These are phyloP conservation scores for Fraxinus albicans DNA, from an alignment of 305 asterid species.

Conservation along the genomic window DNA sequence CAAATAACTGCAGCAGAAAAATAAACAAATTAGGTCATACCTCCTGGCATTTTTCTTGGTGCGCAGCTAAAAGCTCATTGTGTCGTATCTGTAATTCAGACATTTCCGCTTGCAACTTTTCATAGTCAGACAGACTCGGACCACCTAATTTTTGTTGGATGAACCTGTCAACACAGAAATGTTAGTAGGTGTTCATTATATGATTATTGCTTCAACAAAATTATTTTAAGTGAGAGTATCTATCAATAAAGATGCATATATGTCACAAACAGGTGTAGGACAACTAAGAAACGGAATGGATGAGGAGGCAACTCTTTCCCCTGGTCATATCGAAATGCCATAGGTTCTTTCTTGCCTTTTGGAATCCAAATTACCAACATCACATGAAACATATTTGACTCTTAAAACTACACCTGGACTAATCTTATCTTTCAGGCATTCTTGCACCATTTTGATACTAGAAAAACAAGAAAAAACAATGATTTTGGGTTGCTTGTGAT, in stretches of 20 bases:
- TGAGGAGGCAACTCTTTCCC: background rate
- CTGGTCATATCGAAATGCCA: background rate
- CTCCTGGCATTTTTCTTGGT: constrained; percentile 74
- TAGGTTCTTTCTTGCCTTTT: background rate
- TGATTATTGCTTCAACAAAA: background rate
- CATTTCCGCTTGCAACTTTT: constrained; percentile 72
- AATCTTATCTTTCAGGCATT: background rate
- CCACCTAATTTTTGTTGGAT: constrained; percentile 91
- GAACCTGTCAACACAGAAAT: constrained; percentile 50
- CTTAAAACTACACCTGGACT: background rate
- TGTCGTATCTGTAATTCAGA: constrained; percentile 61
- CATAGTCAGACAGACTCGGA: constrained; percentile 72
- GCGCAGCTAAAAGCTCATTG: constrained; percentile 60
- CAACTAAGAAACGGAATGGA: background rate
- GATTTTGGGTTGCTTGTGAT: constrained; percentile 1
- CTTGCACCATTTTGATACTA: background rate
- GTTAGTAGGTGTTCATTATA: background rate
- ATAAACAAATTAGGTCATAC: constrained; percentile 29
- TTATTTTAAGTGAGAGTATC: background rate
- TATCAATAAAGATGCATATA: background rate
- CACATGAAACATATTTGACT: background rate
- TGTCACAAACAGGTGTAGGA: background rate
- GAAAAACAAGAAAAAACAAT: background rate
- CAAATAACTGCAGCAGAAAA: background rate
- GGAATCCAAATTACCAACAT: background rate